A percentile compares a stretch with the other conserved stretches of the same genome.
phyloP scores from a whole-genome alignment of 129 eudicot species.

The Saussurea involucrata region DNA sequence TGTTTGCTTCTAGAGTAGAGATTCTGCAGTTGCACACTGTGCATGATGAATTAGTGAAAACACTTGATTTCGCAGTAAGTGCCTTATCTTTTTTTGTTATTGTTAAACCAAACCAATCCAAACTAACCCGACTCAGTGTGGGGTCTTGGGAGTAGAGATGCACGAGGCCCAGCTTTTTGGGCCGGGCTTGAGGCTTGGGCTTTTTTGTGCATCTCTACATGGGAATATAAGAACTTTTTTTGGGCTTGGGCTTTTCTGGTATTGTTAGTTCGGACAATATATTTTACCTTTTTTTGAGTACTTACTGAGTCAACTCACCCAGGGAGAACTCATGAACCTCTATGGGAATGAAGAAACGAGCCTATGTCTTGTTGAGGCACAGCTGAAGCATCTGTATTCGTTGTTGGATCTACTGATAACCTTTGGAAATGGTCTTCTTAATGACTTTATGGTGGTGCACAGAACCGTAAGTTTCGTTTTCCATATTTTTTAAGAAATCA shows the following conservation, averaged over 20 bases:
- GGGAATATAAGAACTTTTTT: no score
- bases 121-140: no score
- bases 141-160: no score
- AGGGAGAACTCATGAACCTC: constrained; percentile 55
- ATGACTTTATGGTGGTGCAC: constrained; percentile 67
- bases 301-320: constrained; percentile 3
- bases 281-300: neutral
- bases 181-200: no score
- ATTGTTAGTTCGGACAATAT: neutral
- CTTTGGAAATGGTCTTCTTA: constrained; percentile 64
- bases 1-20: constrained; percentile 41
- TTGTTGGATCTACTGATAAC: constrained; percentile 49
- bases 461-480: constrained; percentile 51
- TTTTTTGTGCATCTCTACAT: no score
- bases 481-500: neutral
- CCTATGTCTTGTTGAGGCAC: constrained; percentile 28
- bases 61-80: constrained; percentile 62
- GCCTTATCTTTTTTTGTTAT: neutral
- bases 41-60: constrained; percentile 43
- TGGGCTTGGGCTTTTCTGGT: neutral
- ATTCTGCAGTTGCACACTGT: constrained; percentile 49
- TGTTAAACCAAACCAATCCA: neutral
- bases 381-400: constrained; percentile 47
- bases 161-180: no score
- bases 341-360: constrained; percentile 23